A percentile compares a stretch with the other conserved stretches of the same genome.
phyloP scores from a whole-genome alignment of 177 flowering plant species.

The Vitis hybrid region DNA sequence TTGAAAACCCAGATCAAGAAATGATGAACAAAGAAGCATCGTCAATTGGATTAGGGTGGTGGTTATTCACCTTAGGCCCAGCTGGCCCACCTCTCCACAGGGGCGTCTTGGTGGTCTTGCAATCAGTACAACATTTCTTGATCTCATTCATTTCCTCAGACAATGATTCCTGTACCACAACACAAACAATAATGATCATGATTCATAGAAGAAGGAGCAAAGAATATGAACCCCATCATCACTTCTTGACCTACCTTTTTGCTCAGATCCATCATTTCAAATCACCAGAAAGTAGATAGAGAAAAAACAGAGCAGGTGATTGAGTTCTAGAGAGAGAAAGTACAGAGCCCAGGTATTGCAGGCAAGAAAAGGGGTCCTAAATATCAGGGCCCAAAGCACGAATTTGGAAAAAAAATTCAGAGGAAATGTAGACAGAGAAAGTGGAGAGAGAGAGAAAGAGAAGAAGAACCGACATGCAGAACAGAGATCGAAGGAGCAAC shows the following conservation, averaged over 20 bases:
- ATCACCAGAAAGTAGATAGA: not conserved
- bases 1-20: not conserved
- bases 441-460: slow-evolving; percentile 3
- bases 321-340: not conserved
- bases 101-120: slow-evolving; percentile 75
- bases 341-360: no score
- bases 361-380: not conserved
- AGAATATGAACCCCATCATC: not conserved
- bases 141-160: slow-evolving; percentile 8
- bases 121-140: slow-evolving; percentile 48
- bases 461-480: not conserved
- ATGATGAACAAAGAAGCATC: not conserved
- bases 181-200: not conserved
- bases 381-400: not conserved
- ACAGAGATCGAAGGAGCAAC: not conserved
- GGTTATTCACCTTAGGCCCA: slow-evolving; percentile 56
- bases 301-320: not conserved
- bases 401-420: not conserved
- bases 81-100: slow-evolving; percentile 76
- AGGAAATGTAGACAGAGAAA: not conserved
- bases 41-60: not conserved
- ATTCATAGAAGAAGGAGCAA: not conserved
- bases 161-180: slow-evolving; percentile 10
- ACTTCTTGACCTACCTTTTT: slow-evolving; percentile 11
- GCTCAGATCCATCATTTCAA: slow-evolving; percentile 15